These are phyloP conservation scores for Solanum appendiculatum DNA, from an alignment of 257 asterid species.

Conservation along the genomic window DNA sequence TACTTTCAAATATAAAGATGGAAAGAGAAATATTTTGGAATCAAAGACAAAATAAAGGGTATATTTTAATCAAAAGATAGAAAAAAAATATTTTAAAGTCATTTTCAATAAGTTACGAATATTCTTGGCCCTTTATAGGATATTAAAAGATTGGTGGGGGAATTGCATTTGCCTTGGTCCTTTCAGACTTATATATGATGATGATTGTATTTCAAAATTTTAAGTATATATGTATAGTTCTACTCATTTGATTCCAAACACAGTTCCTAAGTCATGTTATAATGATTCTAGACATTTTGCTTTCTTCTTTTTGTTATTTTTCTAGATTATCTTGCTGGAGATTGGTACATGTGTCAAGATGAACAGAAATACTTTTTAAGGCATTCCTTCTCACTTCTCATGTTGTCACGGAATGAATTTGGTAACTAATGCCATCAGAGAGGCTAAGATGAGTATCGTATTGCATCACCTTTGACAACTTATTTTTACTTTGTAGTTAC, in stretches of 20 bases:
- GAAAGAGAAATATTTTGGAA: background rate
- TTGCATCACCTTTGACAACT: too few relatives aligned
- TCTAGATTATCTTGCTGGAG: background rate
- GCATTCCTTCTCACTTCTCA: background rate
- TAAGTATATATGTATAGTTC: background rate
- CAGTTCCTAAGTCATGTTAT: background rate
- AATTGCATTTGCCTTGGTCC: background rate
- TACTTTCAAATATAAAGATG: too few relatives aligned
- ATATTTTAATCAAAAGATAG: too few relatives aligned
- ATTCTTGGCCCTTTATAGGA: background rate
- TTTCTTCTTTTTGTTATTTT: background rate
- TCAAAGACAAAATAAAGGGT: too few relatives aligned
- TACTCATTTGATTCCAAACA: background rate
- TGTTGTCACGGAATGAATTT: background rate
- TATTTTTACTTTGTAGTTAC: too few relatives aligned
- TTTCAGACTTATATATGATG: background rate
- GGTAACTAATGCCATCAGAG: background rate
- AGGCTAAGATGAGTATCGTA: background rate
- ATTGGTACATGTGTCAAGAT: background rate
- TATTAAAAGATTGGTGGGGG: background rate
- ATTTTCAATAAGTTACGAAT: too few relatives aligned
- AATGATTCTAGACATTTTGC: background rate
- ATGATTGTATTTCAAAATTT: background rate
- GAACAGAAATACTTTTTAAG: background rate
- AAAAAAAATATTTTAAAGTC: too few relatives aligned